A percentile compares a stretch with the other conserved stretches of the same genome.
These are phyloP conservation scores for Phtheirospermum japonicum DNA, from an alignment of 257 asterid species.

Conservation along the genomic window DNA sequence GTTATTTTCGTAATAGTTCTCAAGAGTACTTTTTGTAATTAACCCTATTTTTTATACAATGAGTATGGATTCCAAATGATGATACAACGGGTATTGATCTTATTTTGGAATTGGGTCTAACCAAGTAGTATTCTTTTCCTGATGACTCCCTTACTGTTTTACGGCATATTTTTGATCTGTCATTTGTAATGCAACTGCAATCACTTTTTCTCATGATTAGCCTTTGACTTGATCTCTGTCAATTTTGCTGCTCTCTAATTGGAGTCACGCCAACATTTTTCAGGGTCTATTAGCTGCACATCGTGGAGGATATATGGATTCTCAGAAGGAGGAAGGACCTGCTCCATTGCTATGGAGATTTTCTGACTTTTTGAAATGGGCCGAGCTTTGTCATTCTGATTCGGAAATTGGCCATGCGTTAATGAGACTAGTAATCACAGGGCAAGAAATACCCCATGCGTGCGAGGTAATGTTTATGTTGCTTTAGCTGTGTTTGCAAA, in stretches of 20 bases:
- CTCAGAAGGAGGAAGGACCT: conserved; percentile 99
- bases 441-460: conserved; percentile 97
- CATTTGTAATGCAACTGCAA: conserved; percentile 21
- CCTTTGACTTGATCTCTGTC: conserved; percentile 15
- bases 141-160: conserved; percentile 16
- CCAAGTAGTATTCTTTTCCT: conserved; percentile 18
- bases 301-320: conserved; percentile 99
- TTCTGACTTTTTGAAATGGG: conserved; percentile 97
- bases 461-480: conserved; percentile 68
- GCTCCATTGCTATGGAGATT: conserved; percentile 97
- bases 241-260: conserved; percentile 11
- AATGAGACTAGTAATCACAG: conserved; percentile 95
- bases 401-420: conserved; percentile 96
- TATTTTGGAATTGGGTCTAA: conserved; percentile 15
- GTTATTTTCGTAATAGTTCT: background rate
- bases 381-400: conserved; percentile 94
- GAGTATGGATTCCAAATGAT: conserved; percentile 15
- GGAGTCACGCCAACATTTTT: conserved; percentile 15
- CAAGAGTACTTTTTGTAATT: background rate
- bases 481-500: background rate
- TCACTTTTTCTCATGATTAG: conserved; percentile 13
- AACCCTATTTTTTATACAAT: background rate
- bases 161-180: background rate
- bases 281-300: conserved; percentile 99
- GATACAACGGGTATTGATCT: background rate